Evolutionary conservation across 2,329 filamentous ascomycete genomes (phyloP).

Genomic region (Pseudohalonectria lignicola): DNA sequence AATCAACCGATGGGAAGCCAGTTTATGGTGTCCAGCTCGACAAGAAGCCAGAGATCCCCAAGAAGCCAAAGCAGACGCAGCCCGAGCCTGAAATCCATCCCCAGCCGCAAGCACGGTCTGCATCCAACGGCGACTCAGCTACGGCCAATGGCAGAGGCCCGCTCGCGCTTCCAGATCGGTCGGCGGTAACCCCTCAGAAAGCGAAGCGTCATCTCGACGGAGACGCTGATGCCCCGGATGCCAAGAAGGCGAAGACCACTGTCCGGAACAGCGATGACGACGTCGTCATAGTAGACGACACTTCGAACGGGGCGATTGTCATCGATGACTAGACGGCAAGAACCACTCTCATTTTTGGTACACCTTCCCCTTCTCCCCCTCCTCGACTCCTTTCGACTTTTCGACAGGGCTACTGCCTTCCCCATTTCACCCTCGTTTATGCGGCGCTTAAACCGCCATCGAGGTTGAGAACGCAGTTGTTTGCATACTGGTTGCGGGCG

Average conservation of each 20-base stretch:
- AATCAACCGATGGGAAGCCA: conserved; percentile 35
- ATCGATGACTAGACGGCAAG: conserved; percentile 41
- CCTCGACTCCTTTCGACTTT: conserved; percentile 4
- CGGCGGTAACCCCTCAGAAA: conserved; percentile 15
- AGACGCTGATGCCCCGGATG: conserved; percentile 19
- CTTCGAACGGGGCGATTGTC: conserved; percentile 49
- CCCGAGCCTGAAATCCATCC: conserved; percentile 20
- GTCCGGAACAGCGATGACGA: conserved; percentile 28
- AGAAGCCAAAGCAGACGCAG: conserved; percentile 35
- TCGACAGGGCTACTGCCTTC: neutral
- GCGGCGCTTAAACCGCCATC: conserved; percentile 72
- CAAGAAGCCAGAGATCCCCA: conserved; percentile 36
- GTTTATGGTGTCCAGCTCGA: conserved; percentile 35
- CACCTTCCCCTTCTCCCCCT: conserved; percentile 3
- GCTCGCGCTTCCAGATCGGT: too few species aligned
- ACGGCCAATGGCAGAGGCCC: too few species aligned
- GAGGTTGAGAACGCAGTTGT: conserved; percentile 77
- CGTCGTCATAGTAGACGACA: conserved; percentile 36
- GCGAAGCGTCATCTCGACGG: conserved; percentile 38
- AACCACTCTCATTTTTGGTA: neutral
- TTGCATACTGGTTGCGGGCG: conserved; percentile 67
- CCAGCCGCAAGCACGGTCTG: too few species aligned
- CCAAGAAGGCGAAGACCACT: conserved; percentile 38
- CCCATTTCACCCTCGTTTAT: conserved; percentile 1
- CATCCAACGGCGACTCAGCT: too few species aligned